Conservation (phyloP, 768 basidiomycete species). For the Paxillus rubicundulus region DNA sequence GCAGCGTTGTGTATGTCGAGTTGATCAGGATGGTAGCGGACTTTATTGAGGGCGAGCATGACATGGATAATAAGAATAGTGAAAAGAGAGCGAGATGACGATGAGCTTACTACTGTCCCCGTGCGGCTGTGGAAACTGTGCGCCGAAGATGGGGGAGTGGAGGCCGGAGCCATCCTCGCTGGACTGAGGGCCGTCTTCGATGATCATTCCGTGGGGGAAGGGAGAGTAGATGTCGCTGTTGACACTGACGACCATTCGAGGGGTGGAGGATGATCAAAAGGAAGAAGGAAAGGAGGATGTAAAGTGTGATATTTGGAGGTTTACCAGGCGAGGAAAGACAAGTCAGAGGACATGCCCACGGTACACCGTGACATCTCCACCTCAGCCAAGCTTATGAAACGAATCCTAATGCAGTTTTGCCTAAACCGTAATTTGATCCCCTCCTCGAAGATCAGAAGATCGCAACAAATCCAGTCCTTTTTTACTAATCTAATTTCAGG, state of each 20-base stretch:
- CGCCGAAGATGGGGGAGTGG: slow-evolving; percentile 66
- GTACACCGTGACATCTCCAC: background rate
- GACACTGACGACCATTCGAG: slow-evolving; percentile 56
- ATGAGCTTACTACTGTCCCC: slow-evolving; percentile 43
- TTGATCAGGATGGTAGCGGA: slow-evolving; percentile 56
- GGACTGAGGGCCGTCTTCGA: slow-evolving; percentile 67
- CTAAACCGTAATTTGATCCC: background rate
- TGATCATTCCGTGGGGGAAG: slow-evolving; percentile 48
- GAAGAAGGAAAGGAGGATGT: slow-evolving; percentile 15
- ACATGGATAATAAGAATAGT: slow-evolving; percentile 34
- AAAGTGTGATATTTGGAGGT: slow-evolving; percentile 30
- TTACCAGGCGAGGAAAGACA: slow-evolving; percentile 44
- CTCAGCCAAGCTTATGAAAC: slow-evolving; percentile 32
- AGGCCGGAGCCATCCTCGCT: slow-evolving; percentile 76
- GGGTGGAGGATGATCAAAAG: slow-evolving; percentile 21
- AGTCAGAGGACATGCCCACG: slow-evolving; percentile 39
- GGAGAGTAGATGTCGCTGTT: slow-evolving; percentile 57
- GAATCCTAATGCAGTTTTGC: slow-evolving; percentile 22
- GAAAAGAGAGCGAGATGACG: slow-evolving; percentile 49
- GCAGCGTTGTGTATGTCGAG: slow-evolving; percentile 48
- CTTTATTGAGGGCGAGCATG: slow-evolving; percentile 56
- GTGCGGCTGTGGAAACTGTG: slow-evolving; percentile 45
- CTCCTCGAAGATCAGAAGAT: slow-evolving; percentile 34
- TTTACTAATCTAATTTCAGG: background rate
- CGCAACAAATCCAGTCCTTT: background rate